Percentiles rank a stretch among this genome's conserved stretches.
These are phyloP conservation scores for Exobasidium cylindrosporum DNA, from an alignment of 1,284 basidiomycete species.

Conservation along the genomic window DNA sequence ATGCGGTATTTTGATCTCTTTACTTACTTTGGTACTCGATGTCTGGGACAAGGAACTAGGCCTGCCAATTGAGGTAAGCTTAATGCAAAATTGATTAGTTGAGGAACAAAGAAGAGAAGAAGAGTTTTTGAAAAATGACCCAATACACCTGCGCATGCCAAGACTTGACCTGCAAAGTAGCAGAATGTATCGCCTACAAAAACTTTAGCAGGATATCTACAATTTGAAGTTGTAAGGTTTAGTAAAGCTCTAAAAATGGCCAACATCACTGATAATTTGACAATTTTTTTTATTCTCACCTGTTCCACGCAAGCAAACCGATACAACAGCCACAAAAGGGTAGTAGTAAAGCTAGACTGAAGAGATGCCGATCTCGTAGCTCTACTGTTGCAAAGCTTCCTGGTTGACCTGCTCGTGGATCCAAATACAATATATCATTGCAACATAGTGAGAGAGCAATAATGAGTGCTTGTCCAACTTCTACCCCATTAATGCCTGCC, in stretches of 20 bases:
- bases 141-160: constrained; percentile 44
- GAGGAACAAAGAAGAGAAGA: constrained; percentile 92
- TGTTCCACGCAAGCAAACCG: constrained; percentile 63
- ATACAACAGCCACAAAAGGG: constrained; percentile 85
- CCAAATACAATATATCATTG: constrained; percentile 80
- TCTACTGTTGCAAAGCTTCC: constrained; percentile 56
- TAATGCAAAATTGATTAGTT: constrained; percentile 94
- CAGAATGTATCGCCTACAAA: constrained; percentile 98
- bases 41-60: constrained; percentile 86
- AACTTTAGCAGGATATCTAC: constrained; percentile 86
- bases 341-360: constrained; percentile 94
- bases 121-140: constrained; percentile 97
- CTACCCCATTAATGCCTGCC: constrained; percentile 94
- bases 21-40: constrained; percentile 79
- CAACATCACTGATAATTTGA: too few species aligned
- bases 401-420: constrained; percentile 13
- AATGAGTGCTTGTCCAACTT: constrained; percentile 81
- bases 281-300: too few species aligned
- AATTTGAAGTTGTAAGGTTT: not conserved
- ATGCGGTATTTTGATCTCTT: not conserved
- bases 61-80: constrained; percentile 94
- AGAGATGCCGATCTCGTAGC: constrained; percentile 83
- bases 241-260: too few species aligned
- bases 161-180: constrained; percentile 72
- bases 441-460: constrained; percentile 85